These are phyloP conservation scores for Lactuca sativa DNA, from an alignment of 129 eudicot genomes.

Conservation along the genomic window DNA sequence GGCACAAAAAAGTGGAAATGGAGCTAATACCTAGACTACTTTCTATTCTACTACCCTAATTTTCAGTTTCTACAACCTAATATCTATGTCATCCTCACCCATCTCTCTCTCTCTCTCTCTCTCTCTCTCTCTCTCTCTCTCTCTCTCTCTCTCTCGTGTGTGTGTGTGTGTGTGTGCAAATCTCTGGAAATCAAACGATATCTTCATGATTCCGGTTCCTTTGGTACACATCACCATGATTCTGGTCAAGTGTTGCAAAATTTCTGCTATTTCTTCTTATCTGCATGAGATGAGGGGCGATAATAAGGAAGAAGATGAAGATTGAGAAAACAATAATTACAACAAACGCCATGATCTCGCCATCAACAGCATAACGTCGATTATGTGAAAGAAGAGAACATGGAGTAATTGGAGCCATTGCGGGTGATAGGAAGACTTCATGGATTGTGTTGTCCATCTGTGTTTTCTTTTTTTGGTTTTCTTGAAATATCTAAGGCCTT, in stretches of 20 bases:
- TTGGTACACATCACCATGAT: slow-evolving; percentile 9
- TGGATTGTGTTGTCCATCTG: slow-evolving; percentile 16
- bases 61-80: too few species aligned
- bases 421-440: slow-evolving; percentile 27
- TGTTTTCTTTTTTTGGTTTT: slow-evolving; percentile 3
- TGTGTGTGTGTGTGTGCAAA: neutral
- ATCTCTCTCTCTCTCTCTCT: too few species aligned
- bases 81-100: too few species aligned
- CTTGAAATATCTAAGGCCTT: slow-evolving; percentile 3
- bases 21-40: neutral
- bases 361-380: slow-evolving; percentile 23
- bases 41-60: too few species aligned
- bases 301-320: slow-evolving; percentile 13
- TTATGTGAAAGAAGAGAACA: slow-evolving; percentile 13
- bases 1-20: too few species aligned
- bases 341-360: slow-evolving; percentile 31
- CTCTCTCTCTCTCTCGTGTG: neutral
- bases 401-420: slow-evolving; percentile 23
- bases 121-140: too few species aligned
- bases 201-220: slow-evolving; percentile 22
- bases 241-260: slow-evolving; percentile 1
- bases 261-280: slow-evolving; percentile 23
- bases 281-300: slow-evolving; percentile 19
- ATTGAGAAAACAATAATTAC: slow-evolving; percentile 21
- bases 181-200: slow-evolving; percentile 14